phyloP scores from a whole-genome alignment of 768 basidiomycete genomes.

The Pholiota conissans region DNA sequence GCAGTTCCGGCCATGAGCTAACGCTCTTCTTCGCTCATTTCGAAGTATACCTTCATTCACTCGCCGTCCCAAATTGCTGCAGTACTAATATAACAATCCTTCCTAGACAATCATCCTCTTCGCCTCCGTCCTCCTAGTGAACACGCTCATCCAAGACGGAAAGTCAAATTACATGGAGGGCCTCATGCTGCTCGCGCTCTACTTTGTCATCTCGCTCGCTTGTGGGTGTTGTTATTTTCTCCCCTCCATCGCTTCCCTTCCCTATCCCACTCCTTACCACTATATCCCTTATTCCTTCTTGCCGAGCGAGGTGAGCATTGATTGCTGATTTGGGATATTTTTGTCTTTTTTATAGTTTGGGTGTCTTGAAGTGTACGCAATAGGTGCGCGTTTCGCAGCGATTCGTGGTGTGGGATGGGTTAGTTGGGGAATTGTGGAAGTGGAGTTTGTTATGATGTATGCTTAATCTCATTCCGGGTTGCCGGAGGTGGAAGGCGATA shows the following conservation, averaged over 20 bases:
- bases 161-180: conserved; percentile 95
- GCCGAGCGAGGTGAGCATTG: too few species aligned
- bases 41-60: conserved; percentile 66
- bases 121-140: conserved; percentile 85
- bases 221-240: conserved; percentile 47
- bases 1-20: conserved; percentile 66
- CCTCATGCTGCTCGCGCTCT: conserved; percentile 69
- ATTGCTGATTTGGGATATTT: too few species aligned
- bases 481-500: too few species aligned
- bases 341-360: not conserved
- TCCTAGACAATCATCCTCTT: conserved; percentile 82
- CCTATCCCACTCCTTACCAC: not conserved
- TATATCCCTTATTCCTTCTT: not conserved
- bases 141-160: conserved; percentile 83
- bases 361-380: not conserved
- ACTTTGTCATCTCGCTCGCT: conserved; percentile 78
- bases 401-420: too few species aligned
- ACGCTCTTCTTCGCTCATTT: conserved; percentile 87
- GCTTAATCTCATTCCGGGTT: too few species aligned
- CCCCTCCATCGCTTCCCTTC: not conserved
- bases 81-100: too few species aligned
- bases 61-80: too few species aligned
- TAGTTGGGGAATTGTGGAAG: too few species aligned
- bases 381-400: too few species aligned
- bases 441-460: too few species aligned